Base-by-base conservation (phyloP, 345 rosid species). In the Lepidium africanum region DNA sequence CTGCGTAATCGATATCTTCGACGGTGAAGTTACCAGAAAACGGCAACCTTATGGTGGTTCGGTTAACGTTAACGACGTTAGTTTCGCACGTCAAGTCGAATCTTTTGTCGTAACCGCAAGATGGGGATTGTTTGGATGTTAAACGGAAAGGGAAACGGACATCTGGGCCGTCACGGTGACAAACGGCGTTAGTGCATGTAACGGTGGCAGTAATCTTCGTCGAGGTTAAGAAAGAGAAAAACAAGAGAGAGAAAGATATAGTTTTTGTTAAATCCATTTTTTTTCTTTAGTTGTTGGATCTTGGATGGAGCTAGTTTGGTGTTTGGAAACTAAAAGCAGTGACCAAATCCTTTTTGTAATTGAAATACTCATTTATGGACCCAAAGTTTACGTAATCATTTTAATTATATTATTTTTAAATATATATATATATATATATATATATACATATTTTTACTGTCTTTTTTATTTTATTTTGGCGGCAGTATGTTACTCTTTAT, bases 121-220 rank as follows among this genome's bases (percentile, higher is more conserved):
- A 69, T 7, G 42, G 32, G 2, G 74, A 48, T 55, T 86, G 90
- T 2, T 53, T 75, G 48, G 61, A 41, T 40, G 36, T n/a, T 9
- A 85, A 58, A 65, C 84, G 80, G 74, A 89, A 89, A 25, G 92
- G 96, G 54, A 85, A 86, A 16, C 81, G 85, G 59, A 89, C 74
- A 2, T 9, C 12, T 1, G 85, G 85, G 53, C 78, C 81, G 16
- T 59, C 49, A 27, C 36, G 77, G 77, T 53, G 36, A 53, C 92
- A 89, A 36, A 47, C 53, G 33, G 86, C 56, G 25, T 23, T 51
- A 33, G 37, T n/a, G 71, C 90, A 86, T 35, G 60, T 45, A 3
- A 57, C 27, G 50, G 72, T 30, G 65, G 78, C 40, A 25, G 70
- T 49, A 23, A 23, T 62, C 19, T 1, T 55, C 51, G 61, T 35